These are phyloP conservation scores for Phalaenopsis hybrid DNA, from an alignment of 116 monocot genomes.

Conservation along the genomic window DNA sequence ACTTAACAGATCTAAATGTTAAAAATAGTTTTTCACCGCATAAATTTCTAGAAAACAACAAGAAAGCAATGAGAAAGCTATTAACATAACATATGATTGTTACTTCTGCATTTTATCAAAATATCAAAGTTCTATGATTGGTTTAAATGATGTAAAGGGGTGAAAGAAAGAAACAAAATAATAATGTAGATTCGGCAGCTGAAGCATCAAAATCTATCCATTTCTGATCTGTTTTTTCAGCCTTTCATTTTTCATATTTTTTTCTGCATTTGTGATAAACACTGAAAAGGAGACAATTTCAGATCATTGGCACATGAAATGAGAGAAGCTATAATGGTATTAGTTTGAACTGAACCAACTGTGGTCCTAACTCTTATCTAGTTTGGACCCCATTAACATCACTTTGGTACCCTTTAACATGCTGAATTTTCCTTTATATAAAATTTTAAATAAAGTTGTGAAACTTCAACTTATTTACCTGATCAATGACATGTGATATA, in stretches of 20 bases:
- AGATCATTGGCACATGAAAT: slow-evolving; percentile 1
- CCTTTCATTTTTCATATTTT: not conserved
- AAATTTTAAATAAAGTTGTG: too few relatives aligned
- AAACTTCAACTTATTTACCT: too few relatives aligned
- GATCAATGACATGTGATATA: too few relatives aligned
- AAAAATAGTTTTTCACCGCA: too few relatives aligned
- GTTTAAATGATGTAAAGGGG: not conserved
- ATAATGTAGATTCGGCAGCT: not conserved
- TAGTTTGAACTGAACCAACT: not conserved
- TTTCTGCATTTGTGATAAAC: not conserved
- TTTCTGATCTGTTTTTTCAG: not conserved
- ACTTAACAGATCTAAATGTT: too few relatives aligned
- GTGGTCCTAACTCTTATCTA: not conserved
- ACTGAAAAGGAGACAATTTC: not conserved
- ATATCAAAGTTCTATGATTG: too few relatives aligned
- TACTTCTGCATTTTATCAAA: too few relatives aligned
- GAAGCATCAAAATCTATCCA: not conserved
- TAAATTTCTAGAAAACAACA: too few relatives aligned
- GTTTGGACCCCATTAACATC: slow-evolving; percentile 1
- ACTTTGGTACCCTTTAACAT: not conserved
- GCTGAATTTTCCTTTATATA: too few relatives aligned
- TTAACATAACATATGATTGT: too few relatives aligned
- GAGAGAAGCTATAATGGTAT: not conserved
- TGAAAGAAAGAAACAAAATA: not conserved
- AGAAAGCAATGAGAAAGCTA: too few relatives aligned